Evolutionary conservation across 2,329 filamentous ascomycete genomes (phyloP).

Genomic region (Chrysoporthe cubensis): DNA sequence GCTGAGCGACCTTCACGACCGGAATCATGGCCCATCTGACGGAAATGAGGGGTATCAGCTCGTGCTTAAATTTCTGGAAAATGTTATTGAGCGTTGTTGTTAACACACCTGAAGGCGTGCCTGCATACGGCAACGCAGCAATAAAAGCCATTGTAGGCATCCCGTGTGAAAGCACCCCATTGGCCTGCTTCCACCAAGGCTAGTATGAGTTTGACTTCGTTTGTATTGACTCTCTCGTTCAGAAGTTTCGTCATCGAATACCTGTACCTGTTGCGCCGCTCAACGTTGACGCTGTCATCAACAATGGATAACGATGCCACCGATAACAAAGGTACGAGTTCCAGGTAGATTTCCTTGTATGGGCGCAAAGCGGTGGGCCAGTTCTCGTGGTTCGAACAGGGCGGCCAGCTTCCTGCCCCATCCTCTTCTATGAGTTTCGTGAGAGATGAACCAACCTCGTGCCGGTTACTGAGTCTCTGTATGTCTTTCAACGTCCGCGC

Average conservation of each 20-base stretch:
- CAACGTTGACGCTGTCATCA: background rate
- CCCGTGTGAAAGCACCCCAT: background rate
- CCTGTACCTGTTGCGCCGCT: background rate
- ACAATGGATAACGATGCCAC: background rate
- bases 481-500: background rate
- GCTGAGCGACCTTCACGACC: constrained; percentile 1
- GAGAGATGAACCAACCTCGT: background rate
- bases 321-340: background rate
- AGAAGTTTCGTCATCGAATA: background rate
- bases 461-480: background rate
- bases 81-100: background rate
- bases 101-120: background rate
- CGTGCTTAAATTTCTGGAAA: no score
- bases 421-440: background rate
- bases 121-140: background rate
- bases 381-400: background rate
- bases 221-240: background rate
- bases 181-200: background rate
- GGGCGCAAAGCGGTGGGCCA: background rate
- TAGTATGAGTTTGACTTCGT: background rate
- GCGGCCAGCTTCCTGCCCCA: background rate
- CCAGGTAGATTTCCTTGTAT: background rate
- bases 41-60: no score
- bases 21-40: constrained; percentile 3
- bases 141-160: constrained; percentile 5